Evolutionary conservation across 2,329 filamentous ascomycete species (phyloP), one percentile per base, ranked within the genome.

Genomic region (Xylariaceae sp.): DNA sequence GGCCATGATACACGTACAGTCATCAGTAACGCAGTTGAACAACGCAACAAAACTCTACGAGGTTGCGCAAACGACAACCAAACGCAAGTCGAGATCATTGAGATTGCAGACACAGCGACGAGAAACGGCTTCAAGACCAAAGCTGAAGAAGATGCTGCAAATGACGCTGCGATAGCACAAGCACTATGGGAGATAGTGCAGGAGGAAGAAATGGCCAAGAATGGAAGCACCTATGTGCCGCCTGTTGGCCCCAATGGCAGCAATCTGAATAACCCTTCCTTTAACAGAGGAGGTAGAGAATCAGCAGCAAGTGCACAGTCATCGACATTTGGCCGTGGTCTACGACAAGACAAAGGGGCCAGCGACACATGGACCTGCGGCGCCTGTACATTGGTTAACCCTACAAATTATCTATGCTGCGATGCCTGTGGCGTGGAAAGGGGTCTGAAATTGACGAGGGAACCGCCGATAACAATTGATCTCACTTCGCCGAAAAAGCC

Each of bases 91-190:
- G 81, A 86, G 65, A 82, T 91, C 26, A 78, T 79, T 3, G 79
- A 84, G 46, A 80, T 88, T 39, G 77, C 76, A 12, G 80, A 88
- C 50, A 74, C 74, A 55, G 87, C 86, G 39, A 83, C 83, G 4
- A 77, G 76, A 54, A 87, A 87, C 60, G 89, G 90, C 0, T 92
- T 95, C 73, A 81, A 80, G 57, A 96, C 91, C 0, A 82, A 88
- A 65, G 90, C 89, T 0, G 89, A 95, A 61, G 88, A 95, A 68
- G 90, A 96, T 53, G 86, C 91, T 62, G 91, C 90, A 3, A 95
- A 96, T 64, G 89, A 96, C 53, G 79, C 82, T 29, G 91, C 91
- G 4, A 95, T 96, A 57, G 84, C 90, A 51, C 84, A 91, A 65
- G 91, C 91, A 0, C 76, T 95, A 34, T 91, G 89, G 74, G 91